Evolutionary conservation across 1,284 basidiomycete species (phyloP), one percentile per base, ranked within the genome.

Genomic region (Cryptococcus hybrid): DNA sequence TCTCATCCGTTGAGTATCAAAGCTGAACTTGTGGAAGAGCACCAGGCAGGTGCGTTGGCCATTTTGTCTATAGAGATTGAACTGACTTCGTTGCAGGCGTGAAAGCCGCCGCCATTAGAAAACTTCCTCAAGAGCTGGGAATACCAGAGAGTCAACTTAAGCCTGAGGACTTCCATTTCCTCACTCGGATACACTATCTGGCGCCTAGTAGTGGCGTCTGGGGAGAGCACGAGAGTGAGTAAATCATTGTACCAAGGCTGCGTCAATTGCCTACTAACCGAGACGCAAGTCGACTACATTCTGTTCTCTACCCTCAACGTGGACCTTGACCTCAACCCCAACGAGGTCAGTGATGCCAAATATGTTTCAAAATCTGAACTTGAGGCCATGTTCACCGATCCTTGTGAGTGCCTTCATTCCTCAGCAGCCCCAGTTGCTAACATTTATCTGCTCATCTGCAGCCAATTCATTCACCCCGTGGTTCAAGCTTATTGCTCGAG

Each of bases 401-500:
- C 86, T 30, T 81, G 92, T 92, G 75, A 66, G 82, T 71, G 39
- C 37, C 24, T 47, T 34, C 30, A 47, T 47, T 30, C n/a, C 43
- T 43, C 47, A 36, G 24, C 42, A 18, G 24, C 2, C 13, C 18
- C 55, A 47, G 43, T 42, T 55, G 30, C 15, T 43, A 30, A 30
- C 30, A 36, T 39, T 45, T 44, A 39, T 60, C 68, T 46, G 65
- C 49, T 50, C 40, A 35, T 60, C 56, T 47, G 35, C 51, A 95
- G 92, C 80, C 46, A 89, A 90, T 71, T 84, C 85, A 0, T 99
- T 99, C 78, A 99, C 96, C 3, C 96, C 96, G 0, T 99, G 96
- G 96, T 99, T 99, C 86, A 92, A 93, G 76, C 85, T 99, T 44
- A 99, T 99, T 70, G 93, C 92, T 1, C 86, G 93, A 7, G 91